Evolutionary conservation across 768 basidiomycete genomes (phyloP), one percentile per base, ranked within the genome.

Genomic region (Leccinum subtestaceum): DNA sequence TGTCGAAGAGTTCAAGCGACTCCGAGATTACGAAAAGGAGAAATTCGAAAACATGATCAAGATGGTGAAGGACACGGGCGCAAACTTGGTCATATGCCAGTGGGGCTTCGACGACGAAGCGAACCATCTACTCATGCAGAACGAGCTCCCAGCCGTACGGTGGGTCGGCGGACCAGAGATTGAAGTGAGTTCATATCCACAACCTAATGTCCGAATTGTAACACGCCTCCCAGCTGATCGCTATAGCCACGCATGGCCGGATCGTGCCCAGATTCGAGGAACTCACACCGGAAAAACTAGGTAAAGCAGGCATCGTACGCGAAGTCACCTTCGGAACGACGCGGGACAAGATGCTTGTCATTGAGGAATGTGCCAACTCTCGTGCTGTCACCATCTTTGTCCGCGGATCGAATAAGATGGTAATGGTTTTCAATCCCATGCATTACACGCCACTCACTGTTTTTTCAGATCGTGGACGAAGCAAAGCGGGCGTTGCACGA

Each of bases 81-180:
- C 97, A 13, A 99, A 99, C 75, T 76, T 99, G 60, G 97, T 99
- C 64, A 98, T 99, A 67, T 99, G 97, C 75, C 97, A 99, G 72
- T 99, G 97, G 97, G 97, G 97, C 60, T 99, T 99, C 70, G 97
- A 99, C 71, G 97, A 99, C 69, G 97, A 99, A 76, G 97, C 97
- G 47, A 99, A 99, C 71, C 97, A 98, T 72, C 65, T 98, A 67
- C 75, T 99, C 63, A 94, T 98, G 93, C 95, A 97, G 79, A 98
- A 98, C 67, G 93, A 95, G 13, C 80, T 99, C 36, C 97, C 97
- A 46, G 92, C 97, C 29, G 96, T 98, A 31, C 84, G 97, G 71
- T 98, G 97, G 97, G 97, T 99, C 57, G 97, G 97, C 60, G 97
- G 97, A 23, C 97, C 97, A 4, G 97, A 99, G 73, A 99, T 99